Base-by-base conservation (phyloP, 2,329 filamentous ascomycete species). In the Cyanodermella asteris region DNA sequence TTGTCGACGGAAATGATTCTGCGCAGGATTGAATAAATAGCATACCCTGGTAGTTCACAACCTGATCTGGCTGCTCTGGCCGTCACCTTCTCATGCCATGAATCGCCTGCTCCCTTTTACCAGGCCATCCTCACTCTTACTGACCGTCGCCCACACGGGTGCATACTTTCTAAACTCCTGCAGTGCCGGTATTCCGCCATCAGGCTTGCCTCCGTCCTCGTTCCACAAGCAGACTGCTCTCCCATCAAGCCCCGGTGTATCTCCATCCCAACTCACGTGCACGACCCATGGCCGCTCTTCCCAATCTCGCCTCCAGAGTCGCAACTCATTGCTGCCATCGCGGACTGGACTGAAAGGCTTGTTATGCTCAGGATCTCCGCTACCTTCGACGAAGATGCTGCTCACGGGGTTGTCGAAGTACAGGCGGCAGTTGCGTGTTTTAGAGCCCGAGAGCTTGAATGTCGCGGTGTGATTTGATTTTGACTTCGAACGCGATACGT, bases 161-260 rank as follows among this genome's bases (percentile, higher is more conserved):
- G 70, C 60, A 48, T 70, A 93, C 43, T 70, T 62, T 36, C 63
- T 54, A 24, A 77, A 57, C 49, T 94, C 82, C 37, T 87, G 74
- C 25, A 84, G 62, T 1, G 82, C 82, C 0, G 84, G 82, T 23
- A 94, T 81, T n/a, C n/a, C n/a, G n/a, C n/a, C n/a, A n/a, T n/a
- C n/a, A n/a, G n/a, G n/a, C n/a, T n/a, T n/a, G 1, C 59, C 58
- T 4, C 66, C 72, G 3, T 50, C 47, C 18, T 54, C 51, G 40
- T 93, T 93, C 81, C 82, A 94, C 16, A 76, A 55, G 47, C 87
- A 94, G 10, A 72, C 59, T 2, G 82, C 67, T 17, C 53, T 60
- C 2, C 81, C 76, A 34, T 57, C 59, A 17, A 80, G 39, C 11
- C 47, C 45, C 30, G 28, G 28, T 14, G 28, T 25, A 27, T 39